phyloP scores from a whole-genome alignment of 768 basidiomycete species.

The Tulasnella sp. region DNA sequence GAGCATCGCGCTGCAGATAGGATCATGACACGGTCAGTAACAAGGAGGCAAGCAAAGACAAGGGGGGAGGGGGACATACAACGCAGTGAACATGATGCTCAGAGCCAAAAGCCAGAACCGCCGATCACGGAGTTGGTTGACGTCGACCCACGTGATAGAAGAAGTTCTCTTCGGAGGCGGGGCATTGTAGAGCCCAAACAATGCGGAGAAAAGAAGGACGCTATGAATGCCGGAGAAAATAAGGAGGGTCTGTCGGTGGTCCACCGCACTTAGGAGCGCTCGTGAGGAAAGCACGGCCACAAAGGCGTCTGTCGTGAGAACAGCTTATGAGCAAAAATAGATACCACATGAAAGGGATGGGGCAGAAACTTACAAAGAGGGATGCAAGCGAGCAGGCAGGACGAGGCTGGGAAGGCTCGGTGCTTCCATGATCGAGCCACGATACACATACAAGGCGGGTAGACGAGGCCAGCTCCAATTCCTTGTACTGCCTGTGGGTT shows the following conservation, averaged over 20 bases:
- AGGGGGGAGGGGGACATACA: conserved; percentile 13
- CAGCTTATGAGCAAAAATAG: neutral
- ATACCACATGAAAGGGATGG: neutral
- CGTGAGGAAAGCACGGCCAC: conserved; percentile 25
- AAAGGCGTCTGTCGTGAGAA: conserved; percentile 8
- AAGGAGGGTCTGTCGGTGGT: conserved; percentile 26
- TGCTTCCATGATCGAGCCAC: conserved; percentile 2
- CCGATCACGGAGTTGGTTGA: neutral
- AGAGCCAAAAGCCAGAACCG: conserved; percentile 32
- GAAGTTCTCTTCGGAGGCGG: neutral
- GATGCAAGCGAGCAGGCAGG: neutral
- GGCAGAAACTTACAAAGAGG: neutral
- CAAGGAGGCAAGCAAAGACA: too few relatives aligned
- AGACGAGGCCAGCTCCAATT: conserved; percentile 10
- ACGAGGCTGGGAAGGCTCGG: neutral
- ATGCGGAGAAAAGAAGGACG: conserved; percentile 27
- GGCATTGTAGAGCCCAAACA: conserved; percentile 31
- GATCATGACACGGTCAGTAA: too few relatives aligned
- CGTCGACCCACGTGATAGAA: conserved; percentile 18
- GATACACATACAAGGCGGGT: neutral
- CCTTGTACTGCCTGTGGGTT: conserved; percentile 6
- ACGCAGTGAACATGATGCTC: conserved; percentile 29
- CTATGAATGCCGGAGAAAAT: conserved; percentile 30
- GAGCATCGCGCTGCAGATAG: neutral
- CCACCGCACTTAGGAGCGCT: conserved; percentile 29